A percentile compares a stretch with the other conserved stretches of the same genome.
These are phyloP conservation scores for Rhizopogon salebrosus DNA, from an alignment of 768 basidiomycete genomes.

Conservation along the genomic window DNA sequence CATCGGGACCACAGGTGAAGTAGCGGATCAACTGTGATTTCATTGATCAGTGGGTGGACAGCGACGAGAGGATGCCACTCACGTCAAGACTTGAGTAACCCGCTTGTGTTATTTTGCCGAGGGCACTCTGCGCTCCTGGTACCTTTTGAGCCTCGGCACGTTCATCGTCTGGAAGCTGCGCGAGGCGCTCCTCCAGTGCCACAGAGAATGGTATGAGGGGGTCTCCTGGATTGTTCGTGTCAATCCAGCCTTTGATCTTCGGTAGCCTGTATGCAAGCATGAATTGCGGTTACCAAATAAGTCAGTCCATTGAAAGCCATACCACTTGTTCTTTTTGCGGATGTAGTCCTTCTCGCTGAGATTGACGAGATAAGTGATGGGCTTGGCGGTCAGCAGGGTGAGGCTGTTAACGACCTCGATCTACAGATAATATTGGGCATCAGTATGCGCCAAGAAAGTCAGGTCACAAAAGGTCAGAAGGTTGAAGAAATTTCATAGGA, in stretches of 20 bases:
- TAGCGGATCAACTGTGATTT: constrained; percentile 76
- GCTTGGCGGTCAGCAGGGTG: constrained; percentile 90
- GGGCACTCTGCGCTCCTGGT: constrained; percentile 65
- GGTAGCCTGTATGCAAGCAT: constrained; percentile 53
- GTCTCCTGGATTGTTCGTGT: constrained; percentile 93
- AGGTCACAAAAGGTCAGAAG: background rate
- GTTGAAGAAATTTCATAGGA: constrained; percentile 7
- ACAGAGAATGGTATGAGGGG: constrained; percentile 96
- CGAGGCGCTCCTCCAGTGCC: constrained; percentile 87
- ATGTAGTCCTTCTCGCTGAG: constrained; percentile 90
- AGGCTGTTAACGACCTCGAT: constrained; percentile 89
- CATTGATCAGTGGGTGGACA: background rate
- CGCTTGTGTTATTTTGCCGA: constrained; percentile 93
- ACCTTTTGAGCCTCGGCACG: constrained; percentile 75
- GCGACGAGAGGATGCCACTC: constrained; percentile 18
- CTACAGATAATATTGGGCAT: constrained; percentile 34
- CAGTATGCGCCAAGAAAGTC: background rate
- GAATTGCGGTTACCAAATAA: background rate
- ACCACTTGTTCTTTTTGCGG: constrained; percentile 99
- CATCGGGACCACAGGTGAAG: constrained; percentile 95
- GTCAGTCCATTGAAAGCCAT: background rate
- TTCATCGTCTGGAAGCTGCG: constrained; percentile 54
- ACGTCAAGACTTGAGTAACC: constrained; percentile 88
- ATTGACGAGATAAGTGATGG: constrained; percentile 97
- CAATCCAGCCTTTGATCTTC: constrained; percentile 98